These are phyloP conservation scores for Ceratocystis albifundus DNA, from an alignment of 2,329 filamentous ascomycete genomes.

Conservation along the genomic window DNA sequence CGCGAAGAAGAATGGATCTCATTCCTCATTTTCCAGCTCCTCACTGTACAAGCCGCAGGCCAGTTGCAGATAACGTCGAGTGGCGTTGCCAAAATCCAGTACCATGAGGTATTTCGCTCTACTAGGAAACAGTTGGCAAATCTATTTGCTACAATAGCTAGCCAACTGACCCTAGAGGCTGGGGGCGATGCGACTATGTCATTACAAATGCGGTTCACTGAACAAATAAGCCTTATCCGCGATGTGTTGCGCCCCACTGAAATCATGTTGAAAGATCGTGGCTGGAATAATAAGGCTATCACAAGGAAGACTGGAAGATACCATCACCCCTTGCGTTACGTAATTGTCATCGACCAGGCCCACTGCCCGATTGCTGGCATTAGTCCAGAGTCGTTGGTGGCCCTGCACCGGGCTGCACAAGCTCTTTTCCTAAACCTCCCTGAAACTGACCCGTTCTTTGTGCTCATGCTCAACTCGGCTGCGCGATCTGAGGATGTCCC, in stretches of 20 bases:
- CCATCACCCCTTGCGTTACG: conserved; percentile 12
- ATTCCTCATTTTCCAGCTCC: conserved; percentile 19
- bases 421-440: conserved; percentile 17
- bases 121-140: conserved; percentile 13
- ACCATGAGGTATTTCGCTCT: conserved; percentile 17
- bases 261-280: neutral
- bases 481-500: neutral
- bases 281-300: conserved; percentile 15
- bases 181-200: neutral
- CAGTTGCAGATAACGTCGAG: neutral
- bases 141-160: conserved; percentile 16
- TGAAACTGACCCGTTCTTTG: conserved; percentile 17
- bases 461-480: conserved; percentile 6
- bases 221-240: conserved; percentile 10
- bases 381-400: conserved; percentile 9
- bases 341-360: conserved; percentile 16
- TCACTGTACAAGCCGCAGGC: conserved; percentile 5
- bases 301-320: neutral
- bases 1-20: conserved; percentile 21
- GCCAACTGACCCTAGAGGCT: conserved; percentile 1
- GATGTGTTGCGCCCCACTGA: neutral
- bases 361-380: conserved; percentile 10
- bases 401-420: conserved; percentile 20
- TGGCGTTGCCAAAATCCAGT: conserved; percentile 15
- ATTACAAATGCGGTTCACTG: neutral